phyloP scores from a whole-genome alignment of 73 alveolate genomes.

The Paramecium sexaurelia region DNA sequence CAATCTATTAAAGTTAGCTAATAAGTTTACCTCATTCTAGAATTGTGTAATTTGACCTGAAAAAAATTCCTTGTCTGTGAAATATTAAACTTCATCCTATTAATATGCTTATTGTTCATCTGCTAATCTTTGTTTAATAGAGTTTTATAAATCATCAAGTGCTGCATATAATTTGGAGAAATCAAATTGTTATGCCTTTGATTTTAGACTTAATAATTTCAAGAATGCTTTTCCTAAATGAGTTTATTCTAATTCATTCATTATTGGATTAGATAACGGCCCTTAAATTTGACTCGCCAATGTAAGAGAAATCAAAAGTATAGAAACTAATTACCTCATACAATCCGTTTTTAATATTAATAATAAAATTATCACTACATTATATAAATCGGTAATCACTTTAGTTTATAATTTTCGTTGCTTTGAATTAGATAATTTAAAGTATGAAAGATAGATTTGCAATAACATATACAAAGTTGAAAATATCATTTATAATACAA shows the following conservation, averaged over 20 bases:
- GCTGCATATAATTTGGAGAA: constrained; percentile 38
- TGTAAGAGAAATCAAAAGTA: neutral
- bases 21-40: constrained; percentile 40
- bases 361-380: neutral
- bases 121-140: constrained; percentile 7
- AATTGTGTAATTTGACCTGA: constrained; percentile 18
- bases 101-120: neutral
- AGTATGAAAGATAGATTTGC: too few relatives aligned
- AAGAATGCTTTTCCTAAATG: constrained; percentile 43
- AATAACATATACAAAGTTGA: too few relatives aligned
- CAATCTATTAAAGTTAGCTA: neutral
- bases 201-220: constrained; percentile 20
- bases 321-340: neutral
- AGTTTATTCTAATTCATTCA: constrained; percentile 19
- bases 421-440: too few relatives aligned
- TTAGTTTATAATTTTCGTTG: neutral
- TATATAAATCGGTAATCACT: neutral
- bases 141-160: constrained; percentile 23
- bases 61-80: constrained; percentile 17
- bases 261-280: constrained; percentile 6
- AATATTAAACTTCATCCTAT: constrained; percentile 32
- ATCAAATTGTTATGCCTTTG: constrained; percentile 57
- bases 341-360: constrained; percentile 34
- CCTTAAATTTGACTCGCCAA: constrained; percentile 22
- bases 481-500: too few relatives aligned